A percentile compares a stretch with the other conserved stretches of the same genome.
Evolutionary conservation across 2,329 filamentous ascomycete genomes (phyloP).

Genomic region (Thielaviopsis musarum): DNA sequence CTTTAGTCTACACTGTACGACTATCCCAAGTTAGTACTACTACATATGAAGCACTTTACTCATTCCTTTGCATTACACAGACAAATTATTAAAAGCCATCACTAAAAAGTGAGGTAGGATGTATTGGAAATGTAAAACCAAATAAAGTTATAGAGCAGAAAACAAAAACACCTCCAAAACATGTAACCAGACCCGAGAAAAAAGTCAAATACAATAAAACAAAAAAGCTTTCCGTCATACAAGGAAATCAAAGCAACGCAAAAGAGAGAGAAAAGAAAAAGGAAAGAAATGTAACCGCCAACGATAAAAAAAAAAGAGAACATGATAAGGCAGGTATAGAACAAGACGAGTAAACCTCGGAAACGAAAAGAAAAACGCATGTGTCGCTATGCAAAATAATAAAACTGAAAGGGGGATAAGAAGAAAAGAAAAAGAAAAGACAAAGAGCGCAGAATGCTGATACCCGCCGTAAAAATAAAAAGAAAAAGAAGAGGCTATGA

Average conservation of each 20-base stretch:
- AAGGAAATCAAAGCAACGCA: conserved; percentile 2
- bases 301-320: background rate
- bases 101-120: background rate
- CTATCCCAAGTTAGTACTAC: no score
- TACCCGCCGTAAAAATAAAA: background rate
- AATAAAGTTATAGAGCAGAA: background rate
- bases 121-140: background rate
- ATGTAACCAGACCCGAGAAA: background rate
- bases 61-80: background rate
- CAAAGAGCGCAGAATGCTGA: background rate
- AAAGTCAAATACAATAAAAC: background rate
- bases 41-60: background rate
- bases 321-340: background rate
- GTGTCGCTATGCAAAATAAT: conserved; percentile 4
- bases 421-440: background rate
- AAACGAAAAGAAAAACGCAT: background rate
- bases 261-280: background rate
- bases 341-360: background rate
- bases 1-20: no score
- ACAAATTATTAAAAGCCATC: background rate
- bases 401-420: background rate
- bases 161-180: conserved; percentile 1
- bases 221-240: conserved; percentile 1
- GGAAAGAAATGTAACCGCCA: conserved; percentile 2
- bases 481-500: background rate